Conservation (phyloP, 352 stramenopile genomes). For the Phytophthora megakarya region DNA sequence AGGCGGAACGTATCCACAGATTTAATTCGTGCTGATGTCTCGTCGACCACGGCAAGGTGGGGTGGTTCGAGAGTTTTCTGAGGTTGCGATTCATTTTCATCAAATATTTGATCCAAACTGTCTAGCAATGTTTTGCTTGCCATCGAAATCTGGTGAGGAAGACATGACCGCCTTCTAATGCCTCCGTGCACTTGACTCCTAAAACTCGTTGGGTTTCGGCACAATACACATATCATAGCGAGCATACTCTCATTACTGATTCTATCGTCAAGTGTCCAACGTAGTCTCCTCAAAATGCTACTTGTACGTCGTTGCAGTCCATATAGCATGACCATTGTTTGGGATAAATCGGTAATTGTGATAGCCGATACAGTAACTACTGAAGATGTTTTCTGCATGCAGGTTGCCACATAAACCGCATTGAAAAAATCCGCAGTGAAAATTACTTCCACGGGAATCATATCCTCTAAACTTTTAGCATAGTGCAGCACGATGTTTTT, state of each 20-base stretch:
- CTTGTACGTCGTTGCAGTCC: constrained; percentile 8
- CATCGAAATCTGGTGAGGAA: constrained; percentile 22
- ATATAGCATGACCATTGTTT: constrained; percentile 23
- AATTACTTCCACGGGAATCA: constrained; percentile 27
- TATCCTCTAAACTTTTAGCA: constrained; percentile 24
- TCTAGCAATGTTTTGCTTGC: constrained; percentile 10
- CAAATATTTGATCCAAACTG: constrained; percentile 10
- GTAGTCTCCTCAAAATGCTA: constrained; percentile 9
- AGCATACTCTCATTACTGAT: constrained; percentile 10
- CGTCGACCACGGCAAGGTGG: not conserved
- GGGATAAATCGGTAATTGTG: constrained; percentile 28
- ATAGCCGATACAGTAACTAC: constrained; percentile 11
- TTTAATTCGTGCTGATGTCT: not conserved
- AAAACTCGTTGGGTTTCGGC: constrained; percentile 18
- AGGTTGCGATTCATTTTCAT: not conserved
- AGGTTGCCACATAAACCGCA: constrained; percentile 28
- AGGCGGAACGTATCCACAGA: not conserved
- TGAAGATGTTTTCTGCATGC: constrained; percentile 31
- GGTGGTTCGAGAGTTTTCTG: not conserved
- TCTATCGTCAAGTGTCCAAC: not conserved
- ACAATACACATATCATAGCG: constrained; percentile 17
- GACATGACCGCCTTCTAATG: constrained; percentile 16
- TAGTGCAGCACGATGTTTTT: constrained; percentile 26
- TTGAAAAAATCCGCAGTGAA: constrained; percentile 39
- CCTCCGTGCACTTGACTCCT: constrained; percentile 2